phyloP scores from a whole-genome alignment of 768 basidiomycete genomes.

The Kondoa subrosea region DNA sequence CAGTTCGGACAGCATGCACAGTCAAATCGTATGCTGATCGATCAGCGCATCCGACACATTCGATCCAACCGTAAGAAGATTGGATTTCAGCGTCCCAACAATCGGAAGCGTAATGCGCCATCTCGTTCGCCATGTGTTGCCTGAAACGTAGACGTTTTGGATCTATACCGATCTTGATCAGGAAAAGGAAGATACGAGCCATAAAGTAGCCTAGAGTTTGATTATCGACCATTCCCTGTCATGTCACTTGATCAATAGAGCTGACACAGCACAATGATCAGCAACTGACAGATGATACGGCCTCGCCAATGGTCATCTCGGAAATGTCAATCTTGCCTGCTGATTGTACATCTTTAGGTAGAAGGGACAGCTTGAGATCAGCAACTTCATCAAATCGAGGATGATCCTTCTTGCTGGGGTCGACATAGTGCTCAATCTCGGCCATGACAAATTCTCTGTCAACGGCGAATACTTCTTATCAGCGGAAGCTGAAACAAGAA shows the following conservation, averaged over 20 bases:
- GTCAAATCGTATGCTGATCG: conserved; percentile 89
- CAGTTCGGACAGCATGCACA: conserved; percentile 72
- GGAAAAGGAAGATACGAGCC: conserved; percentile 74
- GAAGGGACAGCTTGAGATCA: conserved; percentile 54
- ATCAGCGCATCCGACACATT: conserved; percentile 98
- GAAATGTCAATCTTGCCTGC: conserved; percentile 50
- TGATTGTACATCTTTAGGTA: conserved; percentile 68
- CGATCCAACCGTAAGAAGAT: conserved; percentile 84
- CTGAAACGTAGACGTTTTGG: conserved; percentile 69
- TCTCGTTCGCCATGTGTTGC: conserved; percentile 97
- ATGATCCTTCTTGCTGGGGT: conserved; percentile 80
- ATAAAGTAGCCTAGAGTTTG: conserved; percentile 96
- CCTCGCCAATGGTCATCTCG: conserved; percentile 66
- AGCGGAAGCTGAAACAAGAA: not conserved
- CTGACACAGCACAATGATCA: not conserved
- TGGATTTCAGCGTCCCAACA: conserved; percentile 99
- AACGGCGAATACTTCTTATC: not conserved
- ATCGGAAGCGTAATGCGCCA: conserved; percentile 98
- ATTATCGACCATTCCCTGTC: conserved; percentile 68
- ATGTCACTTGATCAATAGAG: not conserved
- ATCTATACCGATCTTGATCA: conserved; percentile 79
- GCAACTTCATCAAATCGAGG: conserved; percentile 63
- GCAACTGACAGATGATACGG: conserved; percentile 45
- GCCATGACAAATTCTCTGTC: conserved; percentile 87
- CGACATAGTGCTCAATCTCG: conserved; percentile 97